phyloP scores from a whole-genome alignment of 2,329 filamentous ascomycete species.

The Orbilia ellipsospora region DNA sequence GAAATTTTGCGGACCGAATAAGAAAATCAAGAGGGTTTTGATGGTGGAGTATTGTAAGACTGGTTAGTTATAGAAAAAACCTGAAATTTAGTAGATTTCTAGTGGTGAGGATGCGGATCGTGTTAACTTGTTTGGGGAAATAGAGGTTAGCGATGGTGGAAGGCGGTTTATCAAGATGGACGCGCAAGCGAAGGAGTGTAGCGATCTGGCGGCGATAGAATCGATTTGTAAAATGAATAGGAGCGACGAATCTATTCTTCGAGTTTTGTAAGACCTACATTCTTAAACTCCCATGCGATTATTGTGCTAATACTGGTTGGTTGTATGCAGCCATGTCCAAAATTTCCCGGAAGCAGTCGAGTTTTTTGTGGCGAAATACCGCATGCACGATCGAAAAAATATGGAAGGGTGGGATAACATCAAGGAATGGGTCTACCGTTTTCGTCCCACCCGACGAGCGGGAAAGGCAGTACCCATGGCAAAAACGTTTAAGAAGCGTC shows the following conservation, averaged over 20 bases:
- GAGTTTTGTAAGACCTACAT: slow-evolving; percentile 60
- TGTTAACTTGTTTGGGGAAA: slow-evolving; percentile 55
- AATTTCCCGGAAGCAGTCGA: slow-evolving; percentile 67
- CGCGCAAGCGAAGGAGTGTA: slow-evolving; percentile 39
- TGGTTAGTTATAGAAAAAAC: slow-evolving; percentile 54
- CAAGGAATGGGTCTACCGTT: slow-evolving; percentile 66
- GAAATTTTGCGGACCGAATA: slow-evolving; percentile 44
- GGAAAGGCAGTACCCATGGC: slow-evolving; percentile 68
- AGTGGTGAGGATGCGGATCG: slow-evolving; percentile 61
- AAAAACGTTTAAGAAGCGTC: slow-evolving; percentile 66
- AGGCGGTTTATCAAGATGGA: slow-evolving; percentile 55
- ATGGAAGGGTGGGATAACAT: slow-evolving; percentile 65
- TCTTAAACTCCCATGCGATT: no score
- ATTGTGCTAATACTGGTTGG: slow-evolving; percentile 1
- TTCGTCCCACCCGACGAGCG: slow-evolving; percentile 65
- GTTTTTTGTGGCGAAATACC: slow-evolving; percentile 67
- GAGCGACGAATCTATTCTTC: slow-evolving; percentile 59
- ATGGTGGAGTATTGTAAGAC: slow-evolving; percentile 67
- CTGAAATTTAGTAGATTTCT: slow-evolving; percentile 56
- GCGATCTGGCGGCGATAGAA: slow-evolving; percentile 35
- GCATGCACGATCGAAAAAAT: slow-evolving; percentile 66
- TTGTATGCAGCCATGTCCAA: slow-evolving; percentile 64
- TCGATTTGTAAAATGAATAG: slow-evolving; percentile 57
- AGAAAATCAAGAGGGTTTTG: slow-evolving; percentile 63
- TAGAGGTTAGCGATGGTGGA: slow-evolving; percentile 46